Conservation (phyloP, 306 rosid species). For the Begonia loranthoides region DNA sequence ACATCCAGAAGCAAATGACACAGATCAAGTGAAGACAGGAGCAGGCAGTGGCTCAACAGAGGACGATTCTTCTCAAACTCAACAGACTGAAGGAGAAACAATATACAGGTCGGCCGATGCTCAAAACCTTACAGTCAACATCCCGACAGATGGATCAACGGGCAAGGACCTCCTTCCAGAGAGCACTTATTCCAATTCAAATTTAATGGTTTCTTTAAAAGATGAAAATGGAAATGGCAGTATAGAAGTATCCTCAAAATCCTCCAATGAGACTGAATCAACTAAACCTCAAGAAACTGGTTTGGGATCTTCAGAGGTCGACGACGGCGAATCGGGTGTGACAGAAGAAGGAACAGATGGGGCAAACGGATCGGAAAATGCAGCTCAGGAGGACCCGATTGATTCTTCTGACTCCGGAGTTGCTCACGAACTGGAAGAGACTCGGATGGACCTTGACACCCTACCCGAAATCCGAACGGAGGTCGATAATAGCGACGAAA, state of each 20-base stretch:
- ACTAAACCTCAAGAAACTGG: neutral
- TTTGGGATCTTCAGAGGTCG: conserved; percentile 13
- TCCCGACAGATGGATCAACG: conserved; percentile 6
- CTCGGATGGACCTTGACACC: conserved; percentile 50
- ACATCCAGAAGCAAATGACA: conserved; percentile 21
- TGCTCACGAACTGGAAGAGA: conserved; percentile 28
- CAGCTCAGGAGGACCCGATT: conserved; percentile 43
- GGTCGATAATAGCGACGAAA: conserved; percentile 40
- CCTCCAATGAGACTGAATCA: conserved; percentile 10
- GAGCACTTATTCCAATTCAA: conserved; percentile 19
- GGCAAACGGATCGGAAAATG: conserved; percentile 18
- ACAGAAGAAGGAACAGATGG: conserved; percentile 21
- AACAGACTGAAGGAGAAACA: conserved; percentile 15
- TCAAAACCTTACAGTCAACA: conserved; percentile 16
- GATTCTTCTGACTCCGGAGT: conserved; percentile 47
- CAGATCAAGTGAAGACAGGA: conserved; percentile 14
- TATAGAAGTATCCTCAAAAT: conserved; percentile 20
- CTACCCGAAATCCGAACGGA: conserved; percentile 46
- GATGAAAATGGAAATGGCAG: conserved; percentile 24
- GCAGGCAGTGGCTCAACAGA: conserved; percentile 3
- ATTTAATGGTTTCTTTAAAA: conserved; percentile 14
- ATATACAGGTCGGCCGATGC: conserved; percentile 6
- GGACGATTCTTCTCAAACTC: conserved; percentile 29
- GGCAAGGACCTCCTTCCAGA: neutral
- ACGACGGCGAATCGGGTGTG: conserved; percentile 16